Conservation (phyloP, 768 basidiomycete species). For the Boletus rubroflammeus region DNA sequence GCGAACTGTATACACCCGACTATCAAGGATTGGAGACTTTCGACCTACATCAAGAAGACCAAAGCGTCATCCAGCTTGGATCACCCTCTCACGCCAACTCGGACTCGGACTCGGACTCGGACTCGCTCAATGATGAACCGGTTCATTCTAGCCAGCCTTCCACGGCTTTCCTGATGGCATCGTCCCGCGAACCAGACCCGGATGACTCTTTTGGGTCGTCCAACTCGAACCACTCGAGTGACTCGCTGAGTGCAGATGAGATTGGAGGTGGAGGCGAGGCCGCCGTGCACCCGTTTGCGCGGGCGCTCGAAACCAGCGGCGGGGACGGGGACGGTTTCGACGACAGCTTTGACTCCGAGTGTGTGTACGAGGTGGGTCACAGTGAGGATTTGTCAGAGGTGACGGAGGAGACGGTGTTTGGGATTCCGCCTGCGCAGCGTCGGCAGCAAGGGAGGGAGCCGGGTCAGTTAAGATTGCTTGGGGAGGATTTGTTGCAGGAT, state of each 20-base stretch:
- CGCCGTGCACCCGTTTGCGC: slow-evolving; percentile 60
- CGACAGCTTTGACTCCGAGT: slow-evolving; percentile 50
- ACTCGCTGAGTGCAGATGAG: slow-evolving; percentile 49
- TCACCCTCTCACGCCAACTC: slow-evolving; percentile 13
- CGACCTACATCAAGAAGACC: slow-evolving; percentile 26
- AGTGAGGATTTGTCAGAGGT: slow-evolving; percentile 20
- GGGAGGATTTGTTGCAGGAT: slow-evolving; percentile 59
- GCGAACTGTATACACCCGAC: slow-evolving; percentile 22
- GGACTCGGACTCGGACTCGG: slow-evolving; percentile 40
- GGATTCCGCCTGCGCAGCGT: slow-evolving; percentile 55
- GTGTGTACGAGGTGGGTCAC: slow-evolving; percentile 25
- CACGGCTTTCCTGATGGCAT: slow-evolving; percentile 66
- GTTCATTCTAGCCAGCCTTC: slow-evolving; percentile 62
- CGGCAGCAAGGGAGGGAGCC: slow-evolving; percentile 22
- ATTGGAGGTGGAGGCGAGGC: slow-evolving; percentile 36
- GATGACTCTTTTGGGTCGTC: slow-evolving; percentile 42
- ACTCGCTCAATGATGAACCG: slow-evolving; percentile 53
- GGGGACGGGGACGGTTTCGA: slow-evolving; percentile 46
- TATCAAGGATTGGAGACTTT: slow-evolving; percentile 22
- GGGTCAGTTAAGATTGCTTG: slow-evolving; percentile 51
- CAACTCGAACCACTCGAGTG: slow-evolving; percentile 56
- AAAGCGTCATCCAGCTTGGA: slow-evolving; percentile 13
- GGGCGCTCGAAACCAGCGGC: slow-evolving; percentile 25
- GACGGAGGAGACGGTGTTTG: slow-evolving; percentile 70
- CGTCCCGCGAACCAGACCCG: slow-evolving; percentile 29